Base-by-base conservation (phyloP, 495 filamentous ascomycete genomes). In the Bryoglossum gracile region DNA sequence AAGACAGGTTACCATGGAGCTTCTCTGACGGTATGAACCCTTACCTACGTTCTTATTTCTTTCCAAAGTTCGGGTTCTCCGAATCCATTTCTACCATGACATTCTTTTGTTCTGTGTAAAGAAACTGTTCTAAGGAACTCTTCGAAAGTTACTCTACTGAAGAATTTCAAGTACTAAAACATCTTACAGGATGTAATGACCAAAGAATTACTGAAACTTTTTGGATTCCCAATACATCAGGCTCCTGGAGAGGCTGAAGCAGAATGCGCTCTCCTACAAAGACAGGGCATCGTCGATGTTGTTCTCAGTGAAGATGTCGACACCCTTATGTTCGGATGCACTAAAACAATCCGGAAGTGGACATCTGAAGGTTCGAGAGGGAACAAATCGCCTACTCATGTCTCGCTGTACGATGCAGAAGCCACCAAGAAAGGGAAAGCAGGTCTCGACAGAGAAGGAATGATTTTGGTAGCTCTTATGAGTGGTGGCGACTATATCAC, bases 301-400 rank as follows among this genome's bases (percentile, higher is more conserved):
- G 94, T 97, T 10, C 75, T 99, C 58, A 96, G 87, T 60, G 90
- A 99, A 63, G 94, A 99, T 70, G 89, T 96, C 30, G 94, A 99
- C 64, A 89, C 94, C 2, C 74, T 99, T 57, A 97, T 99, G 94
- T 99, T 97, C 62, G 94, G 94, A 2, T 89, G 86, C 38, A 78
- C 74, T 0, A 62, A 76, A 38, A 92, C 81, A 0, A 66, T 96
- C 24, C 77, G 88, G 50, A 90, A 89, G 57, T 98, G 89, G 80
- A 84, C 85, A 0, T 76, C 82, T 17, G 88, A 94, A 63, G 74
- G 70, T 16, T 68, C 71, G 1, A 79, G 68, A 56, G 69, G 73
- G 1, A 73, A 68, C 48, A 80, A 82, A 48, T 76, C 75, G 2
- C 86, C 89, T 4, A 96, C 94, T 1, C 92, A 97, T 64, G 85